A percentile compares a stretch with the other conserved stretches of the same genome.
Evolutionary conservation across 2,329 filamentous ascomycete genomes (phyloP).

Genomic region (Amphichorda felina): DNA sequence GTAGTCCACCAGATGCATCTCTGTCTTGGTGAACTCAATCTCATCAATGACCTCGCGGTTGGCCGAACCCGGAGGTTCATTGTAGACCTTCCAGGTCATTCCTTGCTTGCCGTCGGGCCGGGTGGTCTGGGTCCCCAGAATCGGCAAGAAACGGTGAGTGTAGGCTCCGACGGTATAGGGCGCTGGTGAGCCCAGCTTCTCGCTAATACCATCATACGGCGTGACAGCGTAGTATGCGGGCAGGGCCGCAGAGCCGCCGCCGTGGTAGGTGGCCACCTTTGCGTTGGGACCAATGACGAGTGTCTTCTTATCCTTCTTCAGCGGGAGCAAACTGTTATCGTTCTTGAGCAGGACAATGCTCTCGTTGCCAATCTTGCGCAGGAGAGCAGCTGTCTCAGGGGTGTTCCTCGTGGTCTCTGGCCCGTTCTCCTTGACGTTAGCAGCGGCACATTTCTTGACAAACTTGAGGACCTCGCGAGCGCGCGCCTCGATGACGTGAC

Average conservation of each 20-base stretch:
- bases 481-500: constrained; percentile 44
- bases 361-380: constrained; percentile 55
- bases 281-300: constrained; percentile 46
- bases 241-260: constrained; percentile 53
- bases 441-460: constrained; percentile 31
- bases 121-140: constrained; percentile 8
- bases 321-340: constrained; percentile 48
- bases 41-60: constrained; percentile 38
- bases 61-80: constrained; percentile 13
- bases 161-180: constrained; percentile 49
- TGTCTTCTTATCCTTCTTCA: constrained; percentile 49
- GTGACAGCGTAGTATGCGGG: constrained; percentile 56
- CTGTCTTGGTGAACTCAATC: constrained; percentile 33
- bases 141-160: constrained; percentile 39
- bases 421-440: constrained; percentile 25
- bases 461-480: constrained; percentile 45
- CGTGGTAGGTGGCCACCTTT: constrained; percentile 44
- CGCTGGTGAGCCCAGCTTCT: constrained; percentile 28
- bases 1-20: constrained; percentile 37
- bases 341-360: constrained; percentile 68
- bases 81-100: constrained; percentile 51
- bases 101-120: constrained; percentile 27
- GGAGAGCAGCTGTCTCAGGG: constrained; percentile 48
- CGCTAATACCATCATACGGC: constrained; percentile 57
- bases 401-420: constrained; percentile 44